Base-by-base conservation (phyloP, 163 green algal species). In the Chlamydomonas reinhardtii region DNA sequence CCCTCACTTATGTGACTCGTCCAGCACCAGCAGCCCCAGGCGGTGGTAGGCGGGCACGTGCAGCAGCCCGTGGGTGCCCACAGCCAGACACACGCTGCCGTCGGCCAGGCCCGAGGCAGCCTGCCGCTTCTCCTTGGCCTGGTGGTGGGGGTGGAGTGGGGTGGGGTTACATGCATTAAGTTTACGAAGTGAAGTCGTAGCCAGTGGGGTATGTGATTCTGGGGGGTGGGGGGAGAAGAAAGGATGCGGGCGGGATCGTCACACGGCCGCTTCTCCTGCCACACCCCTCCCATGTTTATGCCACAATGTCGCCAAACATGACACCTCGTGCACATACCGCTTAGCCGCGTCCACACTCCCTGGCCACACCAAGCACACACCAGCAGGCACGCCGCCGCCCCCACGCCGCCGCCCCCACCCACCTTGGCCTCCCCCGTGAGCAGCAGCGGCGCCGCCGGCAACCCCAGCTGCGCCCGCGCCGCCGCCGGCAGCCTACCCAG, bases 1-100 rank as follows among this genome's bases (percentile, higher is more conserved):
- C 64, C 66, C 85, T 39, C 78, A 97, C 94, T 95, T 97, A 89
- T 99, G 97, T 90, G 98, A 96, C 91, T 99, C 97, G 82, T 99
- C 97, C 54, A 99, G 93, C 22, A 99, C 91, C 54, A 94, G 95
- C 54, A 99, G 91, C 31, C 94, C 97, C 80, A 99, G 96, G 22
- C 75, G 72, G 4, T 48, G 31, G 83, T 97, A 99, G 32, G 48
- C 48, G 6, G 85, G 59, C 0, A 97, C 88, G 65, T 78, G 91
- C 14, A 98, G 89, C 43, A 98, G 91, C 34, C 93, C 92, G 91
- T 99, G 97, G 0, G 97, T 99, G 74, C 96, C 96, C 37, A 99
- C 92, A 8, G 96, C 83, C 37, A 99, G 80, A 27, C 94, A 43
- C 0, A 95, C 74, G 12, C 76, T 70, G 32, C 96, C 97, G 39